phyloP scores from a whole-genome alignment of 2,329 filamentous ascomycete species.

The Sporothrix pseudoabietina region DNA sequence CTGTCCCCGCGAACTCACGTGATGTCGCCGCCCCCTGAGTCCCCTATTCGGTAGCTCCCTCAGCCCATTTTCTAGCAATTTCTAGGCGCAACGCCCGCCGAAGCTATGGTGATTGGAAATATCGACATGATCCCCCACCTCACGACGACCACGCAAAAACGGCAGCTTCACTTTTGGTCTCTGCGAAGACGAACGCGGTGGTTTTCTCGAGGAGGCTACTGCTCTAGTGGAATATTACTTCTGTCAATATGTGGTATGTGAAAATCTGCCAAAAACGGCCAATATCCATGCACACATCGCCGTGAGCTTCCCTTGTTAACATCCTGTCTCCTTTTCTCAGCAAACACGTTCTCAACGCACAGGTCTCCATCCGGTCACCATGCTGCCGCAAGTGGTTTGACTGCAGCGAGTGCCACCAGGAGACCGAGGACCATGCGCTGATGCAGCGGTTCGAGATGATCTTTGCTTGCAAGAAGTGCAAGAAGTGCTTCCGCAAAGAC shows the following conservation, averaged over 20 bases:
- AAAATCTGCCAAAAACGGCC: neutral
- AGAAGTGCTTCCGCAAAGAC: conserved; percentile 96
- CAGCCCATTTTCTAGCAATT: conserved; percentile 19
- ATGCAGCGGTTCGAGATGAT: conserved; percentile 81
- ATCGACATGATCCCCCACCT: neutral
- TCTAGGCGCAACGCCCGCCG: conserved; percentile 24
- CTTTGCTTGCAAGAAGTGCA: conserved; percentile 99
- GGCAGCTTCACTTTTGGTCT: conserved; percentile 16
- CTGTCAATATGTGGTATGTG: conserved; percentile 30
- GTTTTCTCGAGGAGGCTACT: neutral
- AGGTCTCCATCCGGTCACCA: conserved; percentile 91
- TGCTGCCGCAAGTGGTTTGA: conserved; percentile 99
- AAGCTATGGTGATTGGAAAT: conserved; percentile 12
- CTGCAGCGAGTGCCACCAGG: conserved; percentile 90
- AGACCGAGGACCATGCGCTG: conserved; percentile 76
- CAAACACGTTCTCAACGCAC: conserved; percentile 97
- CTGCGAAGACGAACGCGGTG: neutral
- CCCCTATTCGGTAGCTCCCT: neutral
- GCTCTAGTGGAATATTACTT: neutral
- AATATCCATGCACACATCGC: neutral
- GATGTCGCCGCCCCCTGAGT: conserved; percentile 13
- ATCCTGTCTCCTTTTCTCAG: conserved; percentile 48
- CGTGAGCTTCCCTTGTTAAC: neutral
- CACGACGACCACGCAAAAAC: neutral
- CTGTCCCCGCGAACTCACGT: conserved; percentile 28